A percentile compares a stretch with the other conserved stretches of the same genome.
phyloP scores from a whole-genome alignment of 768 basidiomycete genomes.

The Rhodotorula taiwanensis region DNA sequence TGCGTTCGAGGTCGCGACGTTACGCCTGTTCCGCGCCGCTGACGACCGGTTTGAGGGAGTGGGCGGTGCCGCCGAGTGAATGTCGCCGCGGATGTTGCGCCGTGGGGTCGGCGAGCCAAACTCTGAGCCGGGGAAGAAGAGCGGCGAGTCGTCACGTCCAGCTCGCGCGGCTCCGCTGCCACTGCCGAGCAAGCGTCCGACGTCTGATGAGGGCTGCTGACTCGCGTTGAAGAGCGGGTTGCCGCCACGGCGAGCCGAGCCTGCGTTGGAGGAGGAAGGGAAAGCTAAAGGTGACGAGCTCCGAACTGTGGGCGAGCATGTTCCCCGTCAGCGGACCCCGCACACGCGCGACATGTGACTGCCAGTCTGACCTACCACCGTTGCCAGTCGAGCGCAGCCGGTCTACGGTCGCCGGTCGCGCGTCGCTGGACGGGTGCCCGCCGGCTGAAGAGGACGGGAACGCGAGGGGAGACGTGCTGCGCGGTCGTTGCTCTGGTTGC shows the following conservation, averaged over 20 bases:
- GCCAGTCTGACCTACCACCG: background rate
- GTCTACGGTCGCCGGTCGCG: slow-evolving; percentile 1
- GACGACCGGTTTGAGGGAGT: slow-evolving; percentile 22
- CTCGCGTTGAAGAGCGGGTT: slow-evolving; percentile 33
- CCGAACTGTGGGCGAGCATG: background rate
- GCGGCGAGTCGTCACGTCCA: slow-evolving; percentile 38
- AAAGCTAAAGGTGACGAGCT: slow-evolving; percentile 46
- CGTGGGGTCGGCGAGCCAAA: slow-evolving; percentile 55
- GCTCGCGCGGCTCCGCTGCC: slow-evolving; percentile 19
- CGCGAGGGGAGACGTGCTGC: slow-evolving; percentile 29
- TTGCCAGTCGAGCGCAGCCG: slow-evolving; percentile 4
- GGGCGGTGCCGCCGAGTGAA: slow-evolving; percentile 72
- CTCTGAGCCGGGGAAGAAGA: slow-evolving; percentile 48
- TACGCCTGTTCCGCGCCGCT: slow-evolving; percentile 47
- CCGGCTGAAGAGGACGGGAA: slow-evolving; percentile 22
- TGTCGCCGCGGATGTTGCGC: slow-evolving; percentile 75
- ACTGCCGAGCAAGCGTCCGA: slow-evolving; percentile 10
- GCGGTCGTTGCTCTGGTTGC: background rate
- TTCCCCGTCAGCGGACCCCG: too few relatives aligned
- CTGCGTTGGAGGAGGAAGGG: slow-evolving; percentile 43
- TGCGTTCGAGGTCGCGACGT: slow-evolving; percentile 39
- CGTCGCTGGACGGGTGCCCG: slow-evolving; percentile 5
- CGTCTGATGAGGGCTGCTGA: slow-evolving; percentile 27
- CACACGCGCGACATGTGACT: too few relatives aligned
- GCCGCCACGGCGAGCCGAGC: slow-evolving; percentile 16